Evolutionary conservation across 805 yeast species (phyloP).

Genomic region (Candida dendrica): DNA sequence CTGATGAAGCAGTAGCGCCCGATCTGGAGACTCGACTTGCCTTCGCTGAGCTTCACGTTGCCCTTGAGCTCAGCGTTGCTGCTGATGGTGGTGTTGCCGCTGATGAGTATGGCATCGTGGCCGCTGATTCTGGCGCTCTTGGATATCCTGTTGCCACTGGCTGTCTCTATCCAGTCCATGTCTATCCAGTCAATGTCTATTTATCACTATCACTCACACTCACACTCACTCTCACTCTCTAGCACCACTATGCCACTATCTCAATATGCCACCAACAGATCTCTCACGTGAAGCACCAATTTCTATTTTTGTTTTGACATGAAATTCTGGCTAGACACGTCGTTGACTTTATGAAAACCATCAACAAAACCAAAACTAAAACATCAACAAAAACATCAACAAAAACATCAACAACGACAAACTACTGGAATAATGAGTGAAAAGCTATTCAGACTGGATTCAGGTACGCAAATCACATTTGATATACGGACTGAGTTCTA

Average conservation of each 20-base stretch:
- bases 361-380: too few relatives aligned
- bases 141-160: constrained; percentile 44
- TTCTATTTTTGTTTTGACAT: too few relatives aligned
- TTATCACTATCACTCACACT: too few relatives aligned
- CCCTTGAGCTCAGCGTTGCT: constrained; percentile 23
- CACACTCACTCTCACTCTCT: too few relatives aligned
- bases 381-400: not conserved
- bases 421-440: constrained; percentile 19
- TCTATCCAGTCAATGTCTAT: too few relatives aligned
- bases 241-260: too few relatives aligned
- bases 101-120: constrained; percentile 34
- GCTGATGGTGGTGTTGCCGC: constrained; percentile 39
- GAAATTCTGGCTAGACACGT: too few relatives aligned
- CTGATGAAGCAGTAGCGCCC: constrained; percentile 41
- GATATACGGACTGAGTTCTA: too few relatives aligned
- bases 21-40: constrained; percentile 26
- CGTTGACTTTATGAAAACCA: too few relatives aligned
- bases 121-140: constrained; percentile 35
- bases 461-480: too few relatives aligned
- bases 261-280: too few relatives aligned
- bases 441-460: constrained; percentile 32
- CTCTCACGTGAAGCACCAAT: too few relatives aligned
- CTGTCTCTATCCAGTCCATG: constrained; percentile 38
- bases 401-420: not conserved
- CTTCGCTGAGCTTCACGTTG: constrained; percentile 16